Conservation (phyloP, 192 early-diverging fungal species). For the Haplosporangium gracile region DNA sequence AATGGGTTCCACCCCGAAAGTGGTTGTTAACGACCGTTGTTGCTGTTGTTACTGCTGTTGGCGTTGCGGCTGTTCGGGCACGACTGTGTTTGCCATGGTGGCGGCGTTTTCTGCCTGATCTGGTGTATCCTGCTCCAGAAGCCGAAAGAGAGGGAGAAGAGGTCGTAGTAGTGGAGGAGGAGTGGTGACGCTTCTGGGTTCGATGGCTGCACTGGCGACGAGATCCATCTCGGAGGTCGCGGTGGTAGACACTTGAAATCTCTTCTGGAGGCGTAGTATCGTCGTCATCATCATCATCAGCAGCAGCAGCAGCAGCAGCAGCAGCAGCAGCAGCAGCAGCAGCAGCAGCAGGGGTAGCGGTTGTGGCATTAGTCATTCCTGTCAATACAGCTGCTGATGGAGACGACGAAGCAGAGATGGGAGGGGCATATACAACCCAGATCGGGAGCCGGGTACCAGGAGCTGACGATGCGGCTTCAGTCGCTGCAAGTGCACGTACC, state of each 20-base stretch:
- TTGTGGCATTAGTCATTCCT: background rate
- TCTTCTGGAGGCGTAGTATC: no score
- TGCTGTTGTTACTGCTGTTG: background rate
- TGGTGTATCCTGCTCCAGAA: no score
- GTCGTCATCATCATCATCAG: no score
- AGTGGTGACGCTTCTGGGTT: no score
- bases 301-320: background rate
- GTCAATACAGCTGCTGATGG: background rate
- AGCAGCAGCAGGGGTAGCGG: background rate
- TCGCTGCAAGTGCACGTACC: background rate
- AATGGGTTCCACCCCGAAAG: conserved; percentile 20
- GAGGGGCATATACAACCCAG: background rate
- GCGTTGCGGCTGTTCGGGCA: background rate
- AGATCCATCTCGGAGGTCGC: no score
- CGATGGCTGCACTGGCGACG: no score
- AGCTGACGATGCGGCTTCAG: background rate
- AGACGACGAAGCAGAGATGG: background rate
- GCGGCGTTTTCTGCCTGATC: no score
- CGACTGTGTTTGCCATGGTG: background rate
- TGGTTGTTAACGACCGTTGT: background rate
- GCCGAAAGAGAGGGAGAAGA: no score
- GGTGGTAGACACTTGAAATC: no score
- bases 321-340: background rate
- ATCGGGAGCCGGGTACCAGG: background rate
- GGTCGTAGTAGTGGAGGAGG: no score